Conservation (phyloP, 2,329 filamentous ascomycete genomes). For the Pseudomassariella vexata region DNA sequence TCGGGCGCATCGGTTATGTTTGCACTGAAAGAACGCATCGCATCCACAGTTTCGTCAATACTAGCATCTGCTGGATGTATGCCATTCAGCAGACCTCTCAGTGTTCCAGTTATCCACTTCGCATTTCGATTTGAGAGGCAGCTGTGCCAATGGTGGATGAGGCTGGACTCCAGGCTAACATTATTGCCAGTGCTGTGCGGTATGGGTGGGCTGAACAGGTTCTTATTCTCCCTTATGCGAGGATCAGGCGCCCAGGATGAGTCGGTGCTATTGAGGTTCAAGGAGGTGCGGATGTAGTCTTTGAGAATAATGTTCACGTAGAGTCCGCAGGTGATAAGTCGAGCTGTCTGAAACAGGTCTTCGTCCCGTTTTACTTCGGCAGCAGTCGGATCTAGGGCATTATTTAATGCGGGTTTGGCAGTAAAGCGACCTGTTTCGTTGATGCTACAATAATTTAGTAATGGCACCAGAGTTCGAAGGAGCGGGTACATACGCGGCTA, state of each 20-base stretch:
- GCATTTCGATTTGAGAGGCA: conserved; percentile 21
- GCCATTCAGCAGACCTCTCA: not conserved
- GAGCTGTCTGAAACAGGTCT: conserved; percentile 72
- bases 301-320: conserved; percentile 62
- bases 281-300: conserved; percentile 63
- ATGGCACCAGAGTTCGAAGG: conserved; percentile 8
- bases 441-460: conserved; percentile 8
- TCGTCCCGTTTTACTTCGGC: conserved; percentile 68
- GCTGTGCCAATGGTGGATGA: conserved; percentile 63
- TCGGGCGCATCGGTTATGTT: not conserved
- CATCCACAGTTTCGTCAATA: not conserved
- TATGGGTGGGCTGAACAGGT: conserved; percentile 50
- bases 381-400: conserved; percentile 27
- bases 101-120: not conserved
- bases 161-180: conserved; percentile 83
- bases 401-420: conserved; percentile 1
- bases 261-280: conserved; percentile 66
- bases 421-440: conserved; percentile 13
- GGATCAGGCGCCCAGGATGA: conserved; percentile 80
- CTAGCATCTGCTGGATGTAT: not conserved
- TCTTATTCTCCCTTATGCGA: conserved; percentile 58
- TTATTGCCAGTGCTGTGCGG: conserved; percentile 73
- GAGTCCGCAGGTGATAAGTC: conserved; percentile 67
- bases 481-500: conserved; percentile 8
- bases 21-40: not conserved